These are phyloP conservation scores for Calocybe indica DNA, from an alignment of 768 basidiomycete species.

Conservation along the genomic window DNA sequence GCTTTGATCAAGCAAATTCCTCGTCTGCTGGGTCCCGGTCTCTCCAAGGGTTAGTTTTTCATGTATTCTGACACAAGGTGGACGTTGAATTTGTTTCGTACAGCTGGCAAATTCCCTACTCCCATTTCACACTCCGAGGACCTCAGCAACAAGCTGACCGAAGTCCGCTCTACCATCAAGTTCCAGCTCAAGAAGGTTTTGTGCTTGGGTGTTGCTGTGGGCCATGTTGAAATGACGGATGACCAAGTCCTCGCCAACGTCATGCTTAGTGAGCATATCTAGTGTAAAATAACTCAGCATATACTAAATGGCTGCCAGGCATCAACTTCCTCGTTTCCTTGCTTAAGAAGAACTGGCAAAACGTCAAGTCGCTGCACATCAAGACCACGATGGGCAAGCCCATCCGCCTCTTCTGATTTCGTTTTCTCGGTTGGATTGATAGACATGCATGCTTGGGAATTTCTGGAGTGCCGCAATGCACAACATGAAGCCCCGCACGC, in stretches of 20 bases:
- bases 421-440: constrained; percentile 2
- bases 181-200: constrained; percentile 99
- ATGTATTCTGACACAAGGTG: background rate
- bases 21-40: constrained; percentile 98
- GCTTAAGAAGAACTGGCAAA: constrained; percentile 99
- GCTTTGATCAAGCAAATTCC: constrained; percentile 99
- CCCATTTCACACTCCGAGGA: constrained; percentile 93
- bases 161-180: constrained; percentile 99
- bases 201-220: constrained; percentile 97
- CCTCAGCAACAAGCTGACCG: constrained; percentile 81
- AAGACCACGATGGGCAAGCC: constrained; percentile 99
- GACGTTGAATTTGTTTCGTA: background rate
- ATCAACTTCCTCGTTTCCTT: constrained; percentile 99
- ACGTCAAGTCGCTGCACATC: constrained; percentile 97
- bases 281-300: background rate
- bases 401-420: constrained; percentile 78
- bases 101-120: constrained; percentile 98
- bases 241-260: constrained; percentile 96
- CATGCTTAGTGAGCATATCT: constrained; percentile 75
- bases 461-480: constrained; percentile 59
- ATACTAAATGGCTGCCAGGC: constrained; percentile 38
- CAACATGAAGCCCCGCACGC: constrained; percentile 97
- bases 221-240: constrained; percentile 95
- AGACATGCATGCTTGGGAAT: constrained; percentile 12
- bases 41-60: constrained; percentile 84